Base-by-base conservation (phyloP, 2,329 filamentous ascomycete species). In the Aspergillus tanneri region DNA sequence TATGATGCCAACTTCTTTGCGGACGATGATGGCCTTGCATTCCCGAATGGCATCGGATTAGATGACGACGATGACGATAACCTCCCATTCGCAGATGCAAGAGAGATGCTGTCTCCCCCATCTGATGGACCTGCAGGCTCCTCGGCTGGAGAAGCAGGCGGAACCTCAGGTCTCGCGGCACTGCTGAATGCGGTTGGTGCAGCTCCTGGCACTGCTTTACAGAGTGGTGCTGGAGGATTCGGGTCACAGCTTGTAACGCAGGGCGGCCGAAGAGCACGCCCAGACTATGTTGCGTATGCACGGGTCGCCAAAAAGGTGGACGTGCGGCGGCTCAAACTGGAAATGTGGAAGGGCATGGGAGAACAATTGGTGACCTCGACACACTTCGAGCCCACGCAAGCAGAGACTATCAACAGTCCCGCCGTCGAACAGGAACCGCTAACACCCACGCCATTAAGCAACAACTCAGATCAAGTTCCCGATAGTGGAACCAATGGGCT, bases 1-100 rank as follows among this genome's bases (percentile, higher is more conserved):
- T 99, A 97, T 70, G 90, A 97, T 67, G 92, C 93, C 50, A 88
- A 97, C 69, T 99, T 97, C 80, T 99, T 97, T 76, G 72, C 72
- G 10, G 87, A 93, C 61, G 93, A 97, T 62, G 74, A 77, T 54
- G 73, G 72, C 7, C 63, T 74, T 43, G 68, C 71, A 12, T 75
- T 75, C 57, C 72, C 73, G 24, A 72, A 74, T 45, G 74, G 72
- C 27, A 62, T 72, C 42, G 72, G 71, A 30, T 54, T 75, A 40
- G 69, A 65, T 38, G 73, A 76, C 50, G 74, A 77, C 43, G 74
- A 76, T 12, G 70, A 72, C 41, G 72, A 75, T 42, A 73, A 75
- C 30, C 54, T 73, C 32, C 70, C 71, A 39, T 77, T 77, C 53
- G 72, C 74, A 19, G 75, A 77, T 61, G 75, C 74, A 14, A 68